Evolutionary conservation across 1,139 yeast genomes (phyloP), one percentile per base, ranked within the genome.

Genomic region (Entelexis sorbosivorans): DNA sequence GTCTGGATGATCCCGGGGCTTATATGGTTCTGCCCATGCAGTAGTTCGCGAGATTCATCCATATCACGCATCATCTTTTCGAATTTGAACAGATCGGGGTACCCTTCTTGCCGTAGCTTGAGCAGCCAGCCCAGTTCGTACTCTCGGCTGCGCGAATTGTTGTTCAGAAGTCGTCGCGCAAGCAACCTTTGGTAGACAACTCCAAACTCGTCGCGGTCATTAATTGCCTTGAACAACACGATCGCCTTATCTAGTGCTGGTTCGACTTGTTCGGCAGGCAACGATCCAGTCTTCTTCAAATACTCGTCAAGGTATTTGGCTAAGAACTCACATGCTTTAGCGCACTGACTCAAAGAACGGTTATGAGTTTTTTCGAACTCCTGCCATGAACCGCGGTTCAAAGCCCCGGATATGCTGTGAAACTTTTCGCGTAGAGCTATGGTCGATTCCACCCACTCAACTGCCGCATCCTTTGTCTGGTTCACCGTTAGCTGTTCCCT

Each of bases 21-120:
- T 3, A 50, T 47, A 10, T 52, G 49, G 16, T 19, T 14, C 5
- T 38, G 16, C 2, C 54, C 58, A 17, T 48, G 48, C 39, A 53
- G 49, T 29, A 79, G 65, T 42, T 80, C 88, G 50, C 72, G 72
- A 0, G 94, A 83, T 55, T 76, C 71, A 57, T 77, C 77, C 57
- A 89, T 80, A 63, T 91, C 97, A 59, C 62, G 77, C 61, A 88
- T 80, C 98, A 91, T 91, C 49, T 87, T 88, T 62, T 87, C 91
- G 42, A 89, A 74, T 61, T 83, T 84, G 3, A 84, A 77, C 14
- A 51, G 17, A 39, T 54, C 54, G 10, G 34, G 2, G 95, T 79
- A 47, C 19, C 38, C 48, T 43, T 39, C 51, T 11, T 35, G 44
- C 24, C 49, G 33, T 24, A 55, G 31, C 9, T 43, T 20, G 2